Evolutionary conservation across 257 asterid genomes (phyloP).

Genomic region (Primulina tabacum): DNA sequence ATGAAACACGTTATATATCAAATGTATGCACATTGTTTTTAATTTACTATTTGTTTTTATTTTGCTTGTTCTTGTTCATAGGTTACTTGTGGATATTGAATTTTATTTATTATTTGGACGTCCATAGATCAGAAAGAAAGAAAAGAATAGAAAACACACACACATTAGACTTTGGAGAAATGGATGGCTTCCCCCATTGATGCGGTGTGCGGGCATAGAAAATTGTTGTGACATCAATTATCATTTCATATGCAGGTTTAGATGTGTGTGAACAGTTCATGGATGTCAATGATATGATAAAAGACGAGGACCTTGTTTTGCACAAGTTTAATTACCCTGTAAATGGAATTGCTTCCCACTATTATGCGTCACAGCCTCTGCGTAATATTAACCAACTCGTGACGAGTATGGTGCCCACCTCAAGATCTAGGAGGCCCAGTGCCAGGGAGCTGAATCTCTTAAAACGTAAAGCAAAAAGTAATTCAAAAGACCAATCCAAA

Average conservation of each 20-base stretch:
- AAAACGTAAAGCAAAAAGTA: slow-evolving; percentile 88
- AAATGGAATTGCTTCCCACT: slow-evolving; percentile 61
- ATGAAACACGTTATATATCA: neutral
- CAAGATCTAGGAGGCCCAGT: slow-evolving; percentile 93
- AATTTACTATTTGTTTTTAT: neutral
- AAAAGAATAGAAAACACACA: neutral
- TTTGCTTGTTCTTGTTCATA: neutral
- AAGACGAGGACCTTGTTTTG: slow-evolving; percentile 88
- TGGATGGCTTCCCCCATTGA: neutral
- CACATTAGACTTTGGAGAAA: neutral
- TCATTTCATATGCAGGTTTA: slow-evolving; percentile 53
- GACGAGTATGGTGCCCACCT: slow-evolving; percentile 75
- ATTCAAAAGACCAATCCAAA: slow-evolving; percentile 81
- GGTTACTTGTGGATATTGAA: neutral
- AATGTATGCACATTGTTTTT: neutral
- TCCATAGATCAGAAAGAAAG: neutral
- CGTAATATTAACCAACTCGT: slow-evolving; percentile 71
- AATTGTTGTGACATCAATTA: neutral
- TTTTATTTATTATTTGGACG: neutral
- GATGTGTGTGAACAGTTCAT: slow-evolving; percentile 95
- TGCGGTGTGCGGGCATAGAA: slow-evolving; percentile 13
- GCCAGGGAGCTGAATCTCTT: slow-evolving; percentile 94
- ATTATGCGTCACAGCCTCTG: slow-evolving; percentile 59
- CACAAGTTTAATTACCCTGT: slow-evolving; percentile 58
- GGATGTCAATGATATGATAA: slow-evolving; percentile 94